These are phyloP conservation scores for Yarrowia sp. DNA, from an alignment of 805 yeast species.

Conservation along the genomic window DNA sequence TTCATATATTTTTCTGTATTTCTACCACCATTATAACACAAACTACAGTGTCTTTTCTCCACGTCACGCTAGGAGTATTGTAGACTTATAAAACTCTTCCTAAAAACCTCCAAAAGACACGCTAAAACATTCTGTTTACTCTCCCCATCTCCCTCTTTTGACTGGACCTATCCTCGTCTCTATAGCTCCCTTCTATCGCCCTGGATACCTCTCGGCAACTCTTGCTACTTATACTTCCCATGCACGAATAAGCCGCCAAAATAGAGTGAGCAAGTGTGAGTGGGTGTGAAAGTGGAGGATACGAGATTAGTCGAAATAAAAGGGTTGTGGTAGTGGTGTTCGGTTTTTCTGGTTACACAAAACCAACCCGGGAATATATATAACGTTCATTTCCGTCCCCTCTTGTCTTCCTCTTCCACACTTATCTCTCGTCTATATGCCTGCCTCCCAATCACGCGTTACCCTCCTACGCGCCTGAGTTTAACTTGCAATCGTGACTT, in stretches of 20 bases:
- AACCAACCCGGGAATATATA: background rate
- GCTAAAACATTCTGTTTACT: no score
- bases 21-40: no score
- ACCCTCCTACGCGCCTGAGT: constrained; percentile 39
- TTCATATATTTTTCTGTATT: no score
- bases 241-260: constrained; percentile 34
- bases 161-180: no score
- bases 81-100: no score
- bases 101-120: no score
- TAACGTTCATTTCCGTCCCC: background rate
- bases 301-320: background rate
- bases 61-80: no score
- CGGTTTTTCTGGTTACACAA: background rate
- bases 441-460: constrained; percentile 39
- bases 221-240: constrained; percentile 28
- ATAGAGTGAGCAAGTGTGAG: constrained; percentile 27
- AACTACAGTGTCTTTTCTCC: no score
- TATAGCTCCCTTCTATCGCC: background rate
- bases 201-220: background rate
- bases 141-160: no score
- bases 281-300: background rate
- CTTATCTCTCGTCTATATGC: background rate
- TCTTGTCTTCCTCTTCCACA: background rate
- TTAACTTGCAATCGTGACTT: constrained; percentile 24
- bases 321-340: background rate